Evolutionary conservation across 805 yeast genomes (phyloP), one percentile per base, ranked within the genome.

Genomic region (Starmera pachycereana): DNA sequence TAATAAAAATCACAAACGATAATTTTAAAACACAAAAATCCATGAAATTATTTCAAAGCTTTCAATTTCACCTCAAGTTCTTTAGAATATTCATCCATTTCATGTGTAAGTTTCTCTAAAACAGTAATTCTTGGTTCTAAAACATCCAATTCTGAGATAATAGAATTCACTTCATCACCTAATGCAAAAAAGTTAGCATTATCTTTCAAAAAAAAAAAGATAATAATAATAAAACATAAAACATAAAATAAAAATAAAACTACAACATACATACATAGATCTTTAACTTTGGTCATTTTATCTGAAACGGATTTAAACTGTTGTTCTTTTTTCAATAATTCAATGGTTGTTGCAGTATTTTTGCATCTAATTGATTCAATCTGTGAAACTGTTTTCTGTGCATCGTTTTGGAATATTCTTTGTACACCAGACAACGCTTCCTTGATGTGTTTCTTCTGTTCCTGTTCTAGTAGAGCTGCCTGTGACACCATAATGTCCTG

Each of bases 61-160:
- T 22, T 56, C 2, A 54, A 48, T 50, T 75, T 73, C 6, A 65
- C 65, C 34, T 68, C 75, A 38, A 79, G 49, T 48, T 78, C 84
- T 22, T 63, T 56, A 6, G 79, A 67, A 74, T 82, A 78, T 43
- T 68, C 72, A 41, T 80, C 84, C 30, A 83, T 50, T 46, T 83
- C 88, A 19, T 60, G 58, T 10, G 72, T 68, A 4, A 82, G 46
- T 3, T 51, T 55, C 37, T 71, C 75, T 29, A 77, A 53, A 32
- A 63, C 63, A 4, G 53, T 60, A 3, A 72, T 63, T 30, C 59
- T 52, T 3, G 45, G 35, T 38, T 68, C 72, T 12, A 69, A 35
- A 8, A 39, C 39, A 12, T 46, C 51, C 9, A 69, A 33, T n/a
- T 39, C 29, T 13, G 19, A 8, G 3, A 36, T 28, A 12, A 33